Conservation (phyloP, 2,329 filamentous ascomycete genomes). For the Colletotrichum cuscutae region DNA sequence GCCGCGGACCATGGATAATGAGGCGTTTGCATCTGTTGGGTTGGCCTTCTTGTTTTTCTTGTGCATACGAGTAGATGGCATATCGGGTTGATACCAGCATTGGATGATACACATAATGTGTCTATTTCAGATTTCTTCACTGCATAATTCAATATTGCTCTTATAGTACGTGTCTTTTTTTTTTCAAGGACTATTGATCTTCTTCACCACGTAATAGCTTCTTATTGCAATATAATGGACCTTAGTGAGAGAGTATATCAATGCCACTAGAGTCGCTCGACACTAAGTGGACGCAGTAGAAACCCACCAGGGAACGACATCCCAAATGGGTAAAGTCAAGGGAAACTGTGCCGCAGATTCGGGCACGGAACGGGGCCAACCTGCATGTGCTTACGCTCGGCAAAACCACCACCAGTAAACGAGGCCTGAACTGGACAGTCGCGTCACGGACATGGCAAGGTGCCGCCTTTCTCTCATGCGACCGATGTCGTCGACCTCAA, state of each 20-base stretch:
- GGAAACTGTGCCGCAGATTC: neutral
- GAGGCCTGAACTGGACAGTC: neutral
- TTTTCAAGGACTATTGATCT: neutral
- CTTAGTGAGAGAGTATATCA: too few relatives aligned
- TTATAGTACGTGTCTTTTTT: neutral
- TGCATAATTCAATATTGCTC: neutral
- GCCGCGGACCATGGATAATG: slow-evolving; percentile 4
- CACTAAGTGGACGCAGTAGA: too few relatives aligned
- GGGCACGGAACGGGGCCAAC: neutral
- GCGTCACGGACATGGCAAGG: neutral
- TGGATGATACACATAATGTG: neutral
- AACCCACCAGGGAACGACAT: too few relatives aligned
- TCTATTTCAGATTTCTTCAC: neutral
- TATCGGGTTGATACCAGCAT: neutral
- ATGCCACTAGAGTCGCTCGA: too few relatives aligned
- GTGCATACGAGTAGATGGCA: neutral
- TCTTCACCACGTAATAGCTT: too few relatives aligned
- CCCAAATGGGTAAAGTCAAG: neutral
- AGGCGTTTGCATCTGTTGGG: slow-evolving; percentile 13
- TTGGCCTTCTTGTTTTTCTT: neutral
- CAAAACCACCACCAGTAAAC: too few relatives aligned
- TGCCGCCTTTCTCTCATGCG: neutral
- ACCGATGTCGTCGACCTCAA: neutral
- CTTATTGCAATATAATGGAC: too few relatives aligned
- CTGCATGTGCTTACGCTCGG: too few relatives aligned